Evolutionary conservation across 2,329 filamentous ascomycete species (phyloP), one percentile per base, ranked within the genome.

Genomic region (Reticulascus tulasneorum): DNA sequence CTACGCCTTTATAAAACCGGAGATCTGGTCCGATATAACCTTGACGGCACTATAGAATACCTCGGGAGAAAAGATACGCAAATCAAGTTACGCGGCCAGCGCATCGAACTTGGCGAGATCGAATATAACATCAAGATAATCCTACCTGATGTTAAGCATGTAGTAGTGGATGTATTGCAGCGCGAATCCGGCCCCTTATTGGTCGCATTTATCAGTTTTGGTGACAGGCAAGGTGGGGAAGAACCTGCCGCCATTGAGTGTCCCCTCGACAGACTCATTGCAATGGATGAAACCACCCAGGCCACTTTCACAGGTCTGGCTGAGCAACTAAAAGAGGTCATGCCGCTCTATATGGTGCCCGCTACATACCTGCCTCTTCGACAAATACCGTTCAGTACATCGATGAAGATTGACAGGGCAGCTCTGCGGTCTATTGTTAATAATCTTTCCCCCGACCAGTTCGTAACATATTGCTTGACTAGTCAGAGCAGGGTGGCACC

Each of bases 301-400:
- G n/a, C n/a, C n/a, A n/a, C n/a, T n/a, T n/a, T n/a, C n/a, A n/a
- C n/a, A n/a, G n/a, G n/a, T n/a, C n/a, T n/a, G n/a, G n/a, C n/a
- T n/a, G n/a, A n/a, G n/a, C n/a, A n/a, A n/a, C n/a, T n/a, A n/a
- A n/a, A n/a, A n/a, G n/a, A n/a, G n/a, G n/a, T n/a, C n/a, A n/a
- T 63, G 3, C 59, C 60, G 1, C 37, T 38, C 0, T 62, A 60
- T 40, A 63, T 63, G 60, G 45, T 63, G 1, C 61, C 61, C 1
- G 49, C 47, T 6, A 40, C 51, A 7, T 60, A 49, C 40, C 21
- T 63, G 7, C 45, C 47, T 1, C 35, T 62, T 6, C 33, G 47
- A 10, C 18, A 27, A 6, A 23, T 48, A 9, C 42, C 47, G 6
- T 37, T 47, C 24, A 48, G 37, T n/a, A 20, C 38, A n/a, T 44